Evolutionary conservation across 2,329 filamentous ascomycete species (phyloP).

Genomic region (Trichothecium roseum): DNA sequence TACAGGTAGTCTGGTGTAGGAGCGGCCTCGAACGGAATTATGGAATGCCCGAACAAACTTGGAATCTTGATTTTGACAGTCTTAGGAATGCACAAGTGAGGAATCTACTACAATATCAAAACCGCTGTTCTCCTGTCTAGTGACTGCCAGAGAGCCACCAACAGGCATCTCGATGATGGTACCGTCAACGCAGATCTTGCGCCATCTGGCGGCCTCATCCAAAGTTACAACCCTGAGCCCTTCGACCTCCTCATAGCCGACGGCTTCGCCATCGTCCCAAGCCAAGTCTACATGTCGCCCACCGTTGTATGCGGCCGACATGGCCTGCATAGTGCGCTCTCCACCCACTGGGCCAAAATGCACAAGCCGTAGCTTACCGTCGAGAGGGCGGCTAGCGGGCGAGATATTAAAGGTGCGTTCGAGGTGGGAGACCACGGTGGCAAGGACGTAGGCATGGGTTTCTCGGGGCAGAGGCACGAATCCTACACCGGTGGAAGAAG

Average conservation of each 20-base stretch:
- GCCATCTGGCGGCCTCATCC: constrained; percentile 64
- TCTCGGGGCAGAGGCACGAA: constrained; percentile 21
- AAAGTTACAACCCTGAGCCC: constrained; percentile 54
- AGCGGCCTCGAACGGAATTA: too few species aligned
- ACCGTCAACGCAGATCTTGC: constrained; percentile 85
- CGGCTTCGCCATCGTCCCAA: constrained; percentile 45
- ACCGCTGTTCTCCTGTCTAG: constrained; percentile 30
- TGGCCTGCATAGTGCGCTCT: constrained; percentile 63
- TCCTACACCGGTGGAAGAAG: too few species aligned
- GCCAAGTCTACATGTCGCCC: constrained; percentile 44
- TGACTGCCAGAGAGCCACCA: constrained; percentile 62
- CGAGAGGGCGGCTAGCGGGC: constrained; percentile 58
- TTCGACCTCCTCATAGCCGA: constrained; percentile 64
- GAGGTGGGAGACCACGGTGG: constrained; percentile 67
- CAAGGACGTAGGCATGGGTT: constrained; percentile 66
- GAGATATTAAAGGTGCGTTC: constrained; percentile 78
- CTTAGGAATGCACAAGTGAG: constrained; percentile 10
- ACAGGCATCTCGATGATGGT: constrained; percentile 67
- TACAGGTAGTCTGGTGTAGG: too few species aligned
- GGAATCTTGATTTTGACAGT: too few species aligned
- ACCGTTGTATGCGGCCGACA: constrained; percentile 52
- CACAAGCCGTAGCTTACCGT: constrained; percentile 60
- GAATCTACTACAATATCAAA: constrained; percentile 34
- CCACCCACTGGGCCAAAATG: constrained; percentile 61
- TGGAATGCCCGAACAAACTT: too few species aligned